These are phyloP conservation scores for Rosa chinensis DNA, from an alignment of 306 rosid species.

Conservation along the genomic window DNA sequence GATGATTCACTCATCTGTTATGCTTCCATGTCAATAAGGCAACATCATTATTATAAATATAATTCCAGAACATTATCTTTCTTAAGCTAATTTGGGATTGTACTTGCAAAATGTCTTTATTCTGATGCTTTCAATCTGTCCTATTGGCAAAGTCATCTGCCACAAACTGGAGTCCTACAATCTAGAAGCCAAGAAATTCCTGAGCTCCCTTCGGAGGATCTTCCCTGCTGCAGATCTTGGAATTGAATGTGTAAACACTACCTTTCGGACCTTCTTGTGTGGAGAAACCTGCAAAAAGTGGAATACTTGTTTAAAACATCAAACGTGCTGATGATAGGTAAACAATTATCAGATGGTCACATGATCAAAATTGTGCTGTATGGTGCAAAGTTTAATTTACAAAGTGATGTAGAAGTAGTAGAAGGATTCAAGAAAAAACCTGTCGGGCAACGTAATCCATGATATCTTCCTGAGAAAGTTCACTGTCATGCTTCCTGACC, in stretches of 20 bases:
- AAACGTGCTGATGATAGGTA: background rate
- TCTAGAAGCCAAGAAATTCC: constrained; percentile 42
- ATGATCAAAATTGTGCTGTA: background rate
- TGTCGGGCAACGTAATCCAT: constrained; percentile 62
- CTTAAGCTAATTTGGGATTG: background rate
- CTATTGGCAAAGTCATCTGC: background rate
- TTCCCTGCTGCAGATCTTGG: constrained; percentile 88
- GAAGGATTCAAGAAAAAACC: constrained; percentile 19
- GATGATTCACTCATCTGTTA: background rate
- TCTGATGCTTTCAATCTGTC: background rate
- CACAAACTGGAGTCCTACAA: constrained; percentile 27
- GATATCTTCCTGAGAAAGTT: constrained; percentile 43
- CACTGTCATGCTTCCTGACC: constrained; percentile 60
- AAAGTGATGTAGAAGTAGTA: background rate
- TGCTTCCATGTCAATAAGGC: background rate
- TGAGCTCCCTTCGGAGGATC: constrained; percentile 65
- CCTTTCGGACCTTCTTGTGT: constrained; percentile 72
- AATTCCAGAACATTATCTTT: background rate
- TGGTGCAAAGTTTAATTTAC: background rate
- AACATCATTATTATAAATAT: background rate
- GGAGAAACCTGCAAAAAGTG: constrained; percentile 54
- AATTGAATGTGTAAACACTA: constrained; percentile 57
- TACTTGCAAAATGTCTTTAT: background rate
- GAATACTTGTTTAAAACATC: background rate
- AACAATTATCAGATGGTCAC: background rate